Percentiles rank a stretch among this genome's conserved stretches.
Evolutionary conservation across 1,284 basidiomycete species (phyloP).

Genomic region (Phylloboletellus chloephorus): DNA sequence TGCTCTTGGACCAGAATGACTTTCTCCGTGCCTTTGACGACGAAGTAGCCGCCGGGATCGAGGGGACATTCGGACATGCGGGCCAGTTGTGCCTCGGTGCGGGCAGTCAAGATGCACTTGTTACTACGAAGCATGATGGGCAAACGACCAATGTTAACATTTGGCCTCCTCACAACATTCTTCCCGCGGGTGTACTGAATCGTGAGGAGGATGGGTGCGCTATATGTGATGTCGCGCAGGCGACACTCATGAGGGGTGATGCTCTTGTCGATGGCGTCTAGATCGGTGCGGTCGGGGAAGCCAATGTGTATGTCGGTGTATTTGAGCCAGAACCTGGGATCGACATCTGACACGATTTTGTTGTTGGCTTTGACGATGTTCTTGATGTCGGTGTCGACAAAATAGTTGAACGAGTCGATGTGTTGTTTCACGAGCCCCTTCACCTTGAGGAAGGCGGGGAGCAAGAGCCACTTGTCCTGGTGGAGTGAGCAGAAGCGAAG

Average conservation of each 20-base stretch:
- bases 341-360: conserved; percentile 93
- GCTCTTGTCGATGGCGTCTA: conserved; percentile 72
- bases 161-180: conserved; percentile 78
- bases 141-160: conserved; percentile 86
- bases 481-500: not conserved
- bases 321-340: conserved; percentile 95
- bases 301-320: conserved; percentile 95
- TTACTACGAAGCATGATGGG: conserved; percentile 98
- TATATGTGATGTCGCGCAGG: conserved; percentile 93
- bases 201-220: conserved; percentile 90
- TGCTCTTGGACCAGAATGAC: conserved; percentile 99
- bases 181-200: conserved; percentile 95
- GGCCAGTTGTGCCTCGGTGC: conserved; percentile 78
- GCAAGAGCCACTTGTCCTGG: conserved; percentile 95
- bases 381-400: conserved; percentile 95
- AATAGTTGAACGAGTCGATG: conserved; percentile 99
- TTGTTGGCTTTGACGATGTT: conserved; percentile 94
- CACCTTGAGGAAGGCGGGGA: conserved; percentile 92
- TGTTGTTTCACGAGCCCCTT: conserved; percentile 99
- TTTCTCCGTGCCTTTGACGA: conserved; percentile 99
- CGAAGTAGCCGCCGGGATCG: conserved; percentile 98
- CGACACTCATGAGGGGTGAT: conserved; percentile 98
- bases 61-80: conserved; percentile 95
- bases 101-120: conserved; percentile 85
- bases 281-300: conserved; percentile 85